Evolutionary conservation across 257 asterid species (phyloP), one percentile per base, ranked within the genome.

Genomic region (Capsicum chinense): DNA sequence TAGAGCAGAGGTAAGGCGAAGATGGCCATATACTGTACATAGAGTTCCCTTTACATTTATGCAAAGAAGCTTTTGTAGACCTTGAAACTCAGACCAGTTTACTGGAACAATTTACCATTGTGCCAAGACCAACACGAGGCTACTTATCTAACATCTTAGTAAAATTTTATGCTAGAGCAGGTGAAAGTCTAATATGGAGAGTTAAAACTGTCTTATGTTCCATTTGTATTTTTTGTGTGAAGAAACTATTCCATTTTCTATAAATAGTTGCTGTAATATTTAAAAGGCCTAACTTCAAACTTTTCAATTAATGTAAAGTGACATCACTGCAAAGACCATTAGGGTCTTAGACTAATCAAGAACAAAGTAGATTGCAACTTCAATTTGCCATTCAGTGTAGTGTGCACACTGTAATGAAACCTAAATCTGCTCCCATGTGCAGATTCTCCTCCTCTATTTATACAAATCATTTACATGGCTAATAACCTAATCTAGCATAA

Each of bases 161-260:
- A 33, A 66, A 12, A 39, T 39, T 39, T 39, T 39, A 39, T 3
- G 44, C 44, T 39, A 39, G 44, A 39, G 5, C 44, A 39, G 44
- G 44, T 39, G 26, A 76, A 76, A 76, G 63, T 52, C 81, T 13
- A 52, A 13, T 54, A 76, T 0, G 63, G 63, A 48, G 19, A 76
- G 63, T 50, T 33, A 76, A 76, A 52, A 14, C 19, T 21, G 48
- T 76, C 81, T 21, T 6, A 7, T 21, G 8, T 76, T 76, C 81
- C n/a, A 52, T 52, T 76, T 21, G 47, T 52, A 13, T 12, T 76
- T 47, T 70, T 73, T 11, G 14, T 52, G 81, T 13, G 48, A 76
- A 76, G 19, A 52, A 76, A 76, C 21, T 52, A 76, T 76, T 76
- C 63, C 63, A 76, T 57, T 52, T 52, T 52, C n/a, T 14, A 52